Conservation (phyloP, 2,329 filamentous ascomycete species). For the Leptographium radiaticola region DNA sequence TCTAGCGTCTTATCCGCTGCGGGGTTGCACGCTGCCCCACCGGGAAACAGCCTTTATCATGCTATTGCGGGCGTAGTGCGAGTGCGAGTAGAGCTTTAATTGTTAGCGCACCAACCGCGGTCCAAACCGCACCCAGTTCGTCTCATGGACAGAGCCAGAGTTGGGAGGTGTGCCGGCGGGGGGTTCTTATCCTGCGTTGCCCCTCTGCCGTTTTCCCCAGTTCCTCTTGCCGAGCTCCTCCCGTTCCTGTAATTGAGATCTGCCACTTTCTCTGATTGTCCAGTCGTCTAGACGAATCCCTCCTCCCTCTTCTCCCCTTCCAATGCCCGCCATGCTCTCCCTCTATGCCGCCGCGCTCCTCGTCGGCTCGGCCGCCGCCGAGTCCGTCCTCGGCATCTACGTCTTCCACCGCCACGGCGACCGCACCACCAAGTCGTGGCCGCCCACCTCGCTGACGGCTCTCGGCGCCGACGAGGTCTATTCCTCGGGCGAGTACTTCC, state of each 20-base stretch:
- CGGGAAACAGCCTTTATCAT: too few species aligned
- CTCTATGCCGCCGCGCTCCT: too few species aligned
- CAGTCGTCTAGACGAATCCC: too few species aligned
- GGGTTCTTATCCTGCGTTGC: too few species aligned
- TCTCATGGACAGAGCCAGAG: too few species aligned
- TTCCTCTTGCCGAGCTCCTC: too few species aligned
- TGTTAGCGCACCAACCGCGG: background rate
- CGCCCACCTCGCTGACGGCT: constrained; percentile 60
- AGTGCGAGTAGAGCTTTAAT: background rate
- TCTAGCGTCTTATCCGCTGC: too few species aligned
- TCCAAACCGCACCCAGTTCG: background rate
- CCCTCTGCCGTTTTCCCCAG: too few species aligned
- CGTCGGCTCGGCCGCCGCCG: constrained; percentile 17
- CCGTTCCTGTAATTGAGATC: too few species aligned
- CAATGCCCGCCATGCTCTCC: background rate
- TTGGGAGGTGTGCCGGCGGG: too few species aligned
- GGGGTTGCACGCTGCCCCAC: too few species aligned
- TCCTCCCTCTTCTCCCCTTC: background rate
- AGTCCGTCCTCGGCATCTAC: constrained; percentile 70
- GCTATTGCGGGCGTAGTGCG: background rate
- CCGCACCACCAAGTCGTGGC: constrained; percentile 63
- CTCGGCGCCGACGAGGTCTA: constrained; percentile 69
- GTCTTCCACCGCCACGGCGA: constrained; percentile 88
- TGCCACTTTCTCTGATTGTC: too few species aligned
- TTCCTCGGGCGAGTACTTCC: constrained; percentile 61